Base-by-base conservation (phyloP, 805 yeast genomes). In the Saccharomycopsis lassenensis region DNA sequence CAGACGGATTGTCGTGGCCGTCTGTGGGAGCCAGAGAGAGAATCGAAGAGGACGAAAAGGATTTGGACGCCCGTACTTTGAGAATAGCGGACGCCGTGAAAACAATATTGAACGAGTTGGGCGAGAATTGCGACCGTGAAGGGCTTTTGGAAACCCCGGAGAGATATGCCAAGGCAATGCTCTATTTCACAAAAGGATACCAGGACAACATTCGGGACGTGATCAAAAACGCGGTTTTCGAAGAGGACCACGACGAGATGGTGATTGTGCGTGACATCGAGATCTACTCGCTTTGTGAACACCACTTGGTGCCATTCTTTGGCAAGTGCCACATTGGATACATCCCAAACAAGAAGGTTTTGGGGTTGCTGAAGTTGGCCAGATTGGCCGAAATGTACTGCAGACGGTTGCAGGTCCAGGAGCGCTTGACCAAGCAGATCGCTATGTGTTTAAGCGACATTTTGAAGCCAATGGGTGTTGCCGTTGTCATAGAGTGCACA, bases 201-300 rank as follows among this genome's bases (percentile, higher is more conserved):
- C 95, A 89, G 58, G 94, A 87, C 48, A 87, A 86, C 55, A 80
- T 91, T 42, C 69, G 83, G 44, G 56, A 56, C 33, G 95, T 86
- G 19, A 81, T 91, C 52, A 89, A 91, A 50, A 69, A 87, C 43
- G 98, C 98, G 0, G 94, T 91, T 5, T 91, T 91, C 50, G 96
- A 91, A 56, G 97, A 91, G 56, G 94, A 91, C 55, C 98, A 91
- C 55, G 97, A 91, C 56, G 99, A 91, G 55, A 91, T 91, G 97
- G 97, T 91, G 32, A 87, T 91, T 46, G 98, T 91, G 18, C 71
- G 89, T 52, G 96, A 91, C 57, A 91, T 91, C 40, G 95, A 85
- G 49, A 73, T 91, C 36, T 82, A 77, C 56, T 84, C 95, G 3
- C 65, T 91, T 36, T 91, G 99, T 59, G 99, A 91, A 60, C 99